These are phyloP conservation scores for Phytophthora podocarpi DNA, from an alignment of 352 stramenopile species.

Conservation along the genomic window DNA sequence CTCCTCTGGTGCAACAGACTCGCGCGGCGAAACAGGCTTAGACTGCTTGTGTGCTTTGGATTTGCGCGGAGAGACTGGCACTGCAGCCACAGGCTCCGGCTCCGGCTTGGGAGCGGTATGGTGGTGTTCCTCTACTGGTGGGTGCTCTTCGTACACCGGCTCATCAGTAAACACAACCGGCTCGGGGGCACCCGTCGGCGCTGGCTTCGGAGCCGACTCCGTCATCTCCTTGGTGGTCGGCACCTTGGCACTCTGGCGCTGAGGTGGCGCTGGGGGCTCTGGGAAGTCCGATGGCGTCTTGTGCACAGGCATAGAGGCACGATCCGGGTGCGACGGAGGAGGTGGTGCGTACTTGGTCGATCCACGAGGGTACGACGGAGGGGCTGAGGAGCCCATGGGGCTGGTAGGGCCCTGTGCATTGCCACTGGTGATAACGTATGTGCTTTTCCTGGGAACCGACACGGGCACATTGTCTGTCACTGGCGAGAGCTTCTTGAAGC, in stretches of 20 bases:
- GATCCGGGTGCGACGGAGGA: constrained; percentile 30
- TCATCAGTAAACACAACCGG: constrained; percentile 27
- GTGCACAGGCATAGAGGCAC: constrained; percentile 40
- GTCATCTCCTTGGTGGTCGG: constrained; percentile 21
- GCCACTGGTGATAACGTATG: constrained; percentile 70
- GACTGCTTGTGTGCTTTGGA: constrained; percentile 28
- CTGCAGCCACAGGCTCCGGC: constrained; percentile 1
- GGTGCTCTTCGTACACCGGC: constrained; percentile 4
- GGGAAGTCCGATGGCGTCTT: constrained; percentile 39
- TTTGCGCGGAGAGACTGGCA: constrained; percentile 12
- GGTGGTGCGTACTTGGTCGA: constrained; percentile 31
- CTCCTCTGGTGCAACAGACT: constrained; percentile 37
- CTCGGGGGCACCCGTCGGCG: constrained; percentile 6
- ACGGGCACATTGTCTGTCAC: constrained; percentile 48
- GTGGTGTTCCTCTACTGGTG: constrained; percentile 1
- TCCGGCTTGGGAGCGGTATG: not conserved
- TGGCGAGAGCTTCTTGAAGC: constrained; percentile 85
- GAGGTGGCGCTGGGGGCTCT: constrained; percentile 25
- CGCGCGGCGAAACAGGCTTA: constrained; percentile 17
- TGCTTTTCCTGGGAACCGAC: constrained; percentile 57
- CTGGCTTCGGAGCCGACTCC: constrained; percentile 15
- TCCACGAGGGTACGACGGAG: constrained; percentile 34
- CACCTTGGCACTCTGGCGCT: constrained; percentile 43
- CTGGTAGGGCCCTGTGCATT: constrained; percentile 53
- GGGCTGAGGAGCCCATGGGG: constrained; percentile 55